phyloP scores from a whole-genome alignment of 139 green algal species.

The Marvania coccoides region DNA sequence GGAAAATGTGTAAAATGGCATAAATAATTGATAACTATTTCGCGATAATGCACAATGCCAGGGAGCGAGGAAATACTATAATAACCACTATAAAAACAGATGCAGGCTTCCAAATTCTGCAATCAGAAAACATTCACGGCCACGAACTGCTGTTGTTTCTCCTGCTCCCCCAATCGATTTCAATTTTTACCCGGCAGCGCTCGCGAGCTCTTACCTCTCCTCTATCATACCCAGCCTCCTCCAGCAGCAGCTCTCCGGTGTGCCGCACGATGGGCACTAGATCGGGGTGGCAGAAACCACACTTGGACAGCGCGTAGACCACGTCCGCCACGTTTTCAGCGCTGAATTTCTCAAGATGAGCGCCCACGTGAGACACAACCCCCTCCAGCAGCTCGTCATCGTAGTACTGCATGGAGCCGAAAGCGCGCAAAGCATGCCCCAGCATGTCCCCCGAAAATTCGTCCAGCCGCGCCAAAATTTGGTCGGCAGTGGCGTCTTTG shows the following conservation, averaged over 20 bases:
- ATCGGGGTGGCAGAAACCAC: constrained; percentile 30
- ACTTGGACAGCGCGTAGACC: constrained; percentile 27
- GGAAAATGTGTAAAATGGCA: too few species aligned
- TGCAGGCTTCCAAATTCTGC: too few species aligned
- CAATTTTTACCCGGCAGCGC: too few species aligned
- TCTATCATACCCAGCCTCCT: constrained; percentile 11
- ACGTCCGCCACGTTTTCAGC: constrained; percentile 30
- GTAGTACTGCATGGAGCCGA: constrained; percentile 25
- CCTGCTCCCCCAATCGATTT: too few species aligned
- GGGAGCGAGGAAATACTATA: too few species aligned
- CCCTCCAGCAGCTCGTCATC: constrained; percentile 21
- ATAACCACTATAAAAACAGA: too few species aligned
- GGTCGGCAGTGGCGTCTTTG: constrained; percentile 20
- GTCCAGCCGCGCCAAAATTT: constrained; percentile 10
- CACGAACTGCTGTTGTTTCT: too few species aligned
- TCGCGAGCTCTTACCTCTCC: too few species aligned
- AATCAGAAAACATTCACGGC: not conserved
- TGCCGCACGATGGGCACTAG: constrained; percentile 17
- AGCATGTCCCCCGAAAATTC: constrained; percentile 26
- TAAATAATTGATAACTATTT: too few species aligned
- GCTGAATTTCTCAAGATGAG: constrained; percentile 16
- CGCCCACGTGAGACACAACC: constrained; percentile 11
- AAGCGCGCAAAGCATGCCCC: constrained; percentile 22
- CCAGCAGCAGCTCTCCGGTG: constrained; percentile 12
- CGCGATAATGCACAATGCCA: too few species aligned